phyloP scores from a whole-genome alignment of 805 yeast species.

The Starmerella apicola region DNA sequence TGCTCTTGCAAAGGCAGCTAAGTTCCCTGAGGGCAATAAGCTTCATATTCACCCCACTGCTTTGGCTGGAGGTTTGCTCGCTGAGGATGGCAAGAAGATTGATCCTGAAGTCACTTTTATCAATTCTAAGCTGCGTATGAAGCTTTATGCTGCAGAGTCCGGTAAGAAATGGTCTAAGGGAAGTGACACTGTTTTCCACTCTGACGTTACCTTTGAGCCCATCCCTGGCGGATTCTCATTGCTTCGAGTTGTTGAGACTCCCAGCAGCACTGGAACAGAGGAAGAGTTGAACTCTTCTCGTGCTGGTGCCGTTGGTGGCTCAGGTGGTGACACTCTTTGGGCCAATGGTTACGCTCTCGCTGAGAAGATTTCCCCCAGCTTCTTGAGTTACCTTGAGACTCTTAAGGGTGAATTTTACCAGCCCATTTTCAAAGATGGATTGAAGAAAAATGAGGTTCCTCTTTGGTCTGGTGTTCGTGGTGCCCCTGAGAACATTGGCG shows the following conservation, averaged over 20 bases:
- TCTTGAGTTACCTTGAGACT: conserved; percentile 37
- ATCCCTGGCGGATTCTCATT: conserved; percentile 47
- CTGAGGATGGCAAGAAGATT: conserved; percentile 19
- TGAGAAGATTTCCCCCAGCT: conserved; percentile 39
- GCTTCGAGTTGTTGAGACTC: conserved; percentile 37
- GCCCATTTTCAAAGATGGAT: conserved; percentile 33
- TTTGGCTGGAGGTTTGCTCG: conserved; percentile 24
- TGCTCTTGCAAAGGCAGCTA: conserved; percentile 22
- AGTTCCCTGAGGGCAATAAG: conserved; percentile 23
- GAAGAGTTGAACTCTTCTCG: conserved; percentile 13
- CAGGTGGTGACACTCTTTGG: conserved; percentile 43
- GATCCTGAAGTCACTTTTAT: conserved; percentile 25
- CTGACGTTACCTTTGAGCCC: conserved; percentile 44
- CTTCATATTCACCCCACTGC: conserved; percentile 26
- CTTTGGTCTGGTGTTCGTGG: conserved; percentile 33
- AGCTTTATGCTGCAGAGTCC: conserved; percentile 13
- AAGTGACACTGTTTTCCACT: conserved; percentile 34
- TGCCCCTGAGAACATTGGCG: conserved; percentile 21
- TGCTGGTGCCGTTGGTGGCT: conserved; percentile 19
- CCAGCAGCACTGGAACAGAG: conserved; percentile 33
- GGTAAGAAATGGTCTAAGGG: conserved; percentile 20
- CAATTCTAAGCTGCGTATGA: conserved; percentile 18
- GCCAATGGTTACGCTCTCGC: conserved; percentile 43
- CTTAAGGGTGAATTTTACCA: conserved; percentile 30
- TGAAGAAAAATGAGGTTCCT: conserved; percentile 34